These are phyloP conservation scores for Blastomyces parvus DNA, from an alignment of 2,329 filamentous ascomycete genomes.

Conservation along the genomic window DNA sequence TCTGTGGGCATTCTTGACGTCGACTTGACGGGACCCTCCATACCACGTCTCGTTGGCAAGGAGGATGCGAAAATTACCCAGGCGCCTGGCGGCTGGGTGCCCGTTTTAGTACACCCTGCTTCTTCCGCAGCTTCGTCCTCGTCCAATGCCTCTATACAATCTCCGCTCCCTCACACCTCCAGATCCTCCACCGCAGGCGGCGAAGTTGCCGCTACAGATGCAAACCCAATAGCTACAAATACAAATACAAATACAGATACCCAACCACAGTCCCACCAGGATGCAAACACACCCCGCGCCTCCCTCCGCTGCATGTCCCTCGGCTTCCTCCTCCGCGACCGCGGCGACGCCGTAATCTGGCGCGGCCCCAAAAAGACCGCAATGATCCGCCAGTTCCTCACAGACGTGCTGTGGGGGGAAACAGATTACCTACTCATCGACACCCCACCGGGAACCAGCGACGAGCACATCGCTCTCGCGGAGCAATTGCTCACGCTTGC, in stretches of 20 bases:
- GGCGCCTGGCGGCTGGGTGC: constrained; percentile 83
- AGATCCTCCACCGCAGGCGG: background rate
- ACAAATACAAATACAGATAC: background rate
- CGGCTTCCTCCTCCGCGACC: constrained; percentile 73
- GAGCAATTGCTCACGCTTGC: constrained; percentile 61
- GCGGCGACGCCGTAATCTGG: constrained; percentile 93
- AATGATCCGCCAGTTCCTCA: constrained; percentile 94
- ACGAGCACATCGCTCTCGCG: constrained; percentile 92
- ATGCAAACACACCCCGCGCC: constrained; percentile 21
- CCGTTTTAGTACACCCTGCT: constrained; percentile 62
- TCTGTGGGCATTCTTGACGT: constrained; percentile 93
- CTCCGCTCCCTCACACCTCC: background rate
- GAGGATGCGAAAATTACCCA: constrained; percentile 85
- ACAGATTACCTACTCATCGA: constrained; percentile 92
- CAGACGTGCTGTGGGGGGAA: constrained; percentile 76
- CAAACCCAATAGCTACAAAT: background rate
- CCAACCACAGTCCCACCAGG: background rate
- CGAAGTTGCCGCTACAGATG: background rate
- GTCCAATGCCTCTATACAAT: constrained; percentile 31
- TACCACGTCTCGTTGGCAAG: constrained; percentile 86
- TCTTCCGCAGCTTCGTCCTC: background rate
- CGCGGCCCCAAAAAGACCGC: constrained; percentile 96
- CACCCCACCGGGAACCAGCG: constrained; percentile 89
- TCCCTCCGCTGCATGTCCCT: constrained; percentile 69
- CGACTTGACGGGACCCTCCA: constrained; percentile 91